These are phyloP conservation scores for Lachnum nothofagi DNA, from an alignment of 2,329 filamentous ascomycete species.

Conservation along the genomic window DNA sequence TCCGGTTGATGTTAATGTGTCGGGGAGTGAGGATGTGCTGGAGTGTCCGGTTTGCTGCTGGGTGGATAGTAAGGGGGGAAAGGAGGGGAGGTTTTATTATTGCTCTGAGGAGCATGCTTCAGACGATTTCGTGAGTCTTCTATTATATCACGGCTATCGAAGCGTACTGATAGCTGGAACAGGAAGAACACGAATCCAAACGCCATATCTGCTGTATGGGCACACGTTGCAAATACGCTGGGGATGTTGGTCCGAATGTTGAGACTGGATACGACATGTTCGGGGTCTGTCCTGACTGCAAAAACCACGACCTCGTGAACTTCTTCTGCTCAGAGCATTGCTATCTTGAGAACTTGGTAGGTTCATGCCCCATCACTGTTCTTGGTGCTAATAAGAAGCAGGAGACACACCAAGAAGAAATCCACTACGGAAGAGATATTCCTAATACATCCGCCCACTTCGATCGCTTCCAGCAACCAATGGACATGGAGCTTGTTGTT, in stretches of 20 bases:
- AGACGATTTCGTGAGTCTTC: conserved; percentile 24
- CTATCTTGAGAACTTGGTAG: conserved; percentile 24
- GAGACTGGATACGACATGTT: conserved; percentile 4
- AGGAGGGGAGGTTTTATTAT: conserved; percentile 20
- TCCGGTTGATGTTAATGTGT: conserved; percentile 22
- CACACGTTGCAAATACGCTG: conserved; percentile 19
- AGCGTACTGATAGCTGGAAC: background rate
- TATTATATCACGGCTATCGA: background rate
- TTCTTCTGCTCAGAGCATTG: conserved; percentile 26
- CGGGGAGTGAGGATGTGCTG: conserved; percentile 15
- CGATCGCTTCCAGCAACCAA: background rate
- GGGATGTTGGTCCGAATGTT: conserved; percentile 12
- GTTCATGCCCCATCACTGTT: background rate
- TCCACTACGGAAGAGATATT: conserved; percentile 9
- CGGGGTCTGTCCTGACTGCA: conserved; percentile 23
- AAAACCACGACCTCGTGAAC: conserved; percentile 18
- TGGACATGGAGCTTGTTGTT: conserved; percentile 14
- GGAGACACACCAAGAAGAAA: conserved; percentile 7
- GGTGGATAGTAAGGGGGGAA: conserved; percentile 20
- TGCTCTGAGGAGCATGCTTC: conserved; percentile 27
- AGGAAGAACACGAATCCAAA: conserved; percentile 23
- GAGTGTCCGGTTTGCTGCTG: conserved; percentile 31
- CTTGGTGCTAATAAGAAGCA: background rate
- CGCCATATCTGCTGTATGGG: conserved; percentile 24
- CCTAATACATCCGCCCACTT: conserved; percentile 4